Evolutionary conservation across 2,329 filamentous ascomycete genomes (phyloP).

Genomic region (Grosmannia huntii): DNA sequence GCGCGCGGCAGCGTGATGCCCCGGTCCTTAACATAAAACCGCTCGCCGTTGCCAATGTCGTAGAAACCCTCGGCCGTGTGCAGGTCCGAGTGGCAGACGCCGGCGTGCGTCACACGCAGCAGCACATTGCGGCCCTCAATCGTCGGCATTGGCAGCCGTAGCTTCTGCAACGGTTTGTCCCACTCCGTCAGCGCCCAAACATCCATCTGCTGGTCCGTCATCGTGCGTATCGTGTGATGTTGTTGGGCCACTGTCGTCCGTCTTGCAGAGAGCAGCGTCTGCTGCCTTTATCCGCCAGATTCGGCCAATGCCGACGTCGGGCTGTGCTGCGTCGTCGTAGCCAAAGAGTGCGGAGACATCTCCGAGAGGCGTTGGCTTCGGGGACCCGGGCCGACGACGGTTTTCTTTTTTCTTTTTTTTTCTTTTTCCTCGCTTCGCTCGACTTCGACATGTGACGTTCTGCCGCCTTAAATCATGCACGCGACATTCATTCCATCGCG

Average conservation of each 20-base stretch:
- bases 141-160: constrained; percentile 2
- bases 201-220: constrained; percentile 3
- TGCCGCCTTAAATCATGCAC: too few relatives aligned
- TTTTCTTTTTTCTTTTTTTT: not conserved
- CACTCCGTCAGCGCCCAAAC: constrained; percentile 6
- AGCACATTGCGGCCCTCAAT: not conserved
- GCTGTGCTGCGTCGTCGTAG: not conserved
- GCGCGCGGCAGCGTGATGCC: constrained; percentile 5
- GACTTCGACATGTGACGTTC: too few relatives aligned
- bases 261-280: not conserved
- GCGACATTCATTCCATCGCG: too few relatives aligned
- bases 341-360: not conserved
- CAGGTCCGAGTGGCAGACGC: constrained; percentile 8
- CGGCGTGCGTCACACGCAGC: constrained; percentile 4
- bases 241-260: not conserved
- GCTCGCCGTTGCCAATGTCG: constrained; percentile 5
- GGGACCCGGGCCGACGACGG: not conserved
- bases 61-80: constrained; percentile 6
- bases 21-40: constrained; percentile 5
- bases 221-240: not conserved
- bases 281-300: not conserved
- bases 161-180: constrained; percentile 4
- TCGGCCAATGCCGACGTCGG: not conserved
- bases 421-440: not conserved
- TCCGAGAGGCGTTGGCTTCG: not conserved